phyloP scores from a whole-genome alignment of 1,139 yeast genomes.

The Saccharomyces hybrid region DNA sequence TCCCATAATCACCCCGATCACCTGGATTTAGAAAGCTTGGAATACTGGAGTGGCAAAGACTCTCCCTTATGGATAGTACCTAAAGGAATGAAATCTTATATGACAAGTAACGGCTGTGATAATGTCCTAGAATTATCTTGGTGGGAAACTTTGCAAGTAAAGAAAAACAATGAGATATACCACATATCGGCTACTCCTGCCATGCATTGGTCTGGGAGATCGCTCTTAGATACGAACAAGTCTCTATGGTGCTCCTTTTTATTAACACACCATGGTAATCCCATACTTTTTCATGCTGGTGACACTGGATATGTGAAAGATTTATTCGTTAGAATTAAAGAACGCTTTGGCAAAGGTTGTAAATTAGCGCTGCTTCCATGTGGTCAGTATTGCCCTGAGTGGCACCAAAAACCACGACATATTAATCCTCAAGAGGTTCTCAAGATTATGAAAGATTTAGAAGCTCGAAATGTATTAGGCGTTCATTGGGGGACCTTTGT shows the following conservation, averaged over 20 bases:
- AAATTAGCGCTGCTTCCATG: slow-evolving; percentile 75
- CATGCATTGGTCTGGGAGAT: slow-evolving; percentile 96
- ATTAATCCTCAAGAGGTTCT: slow-evolving; percentile 75
- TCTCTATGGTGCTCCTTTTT: slow-evolving; percentile 87
- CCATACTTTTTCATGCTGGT: slow-evolving; percentile 83
- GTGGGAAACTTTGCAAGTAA: slow-evolving; percentile 69
- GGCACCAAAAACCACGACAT: slow-evolving; percentile 91
- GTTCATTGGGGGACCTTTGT: slow-evolving; percentile 97
- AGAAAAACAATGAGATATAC: slow-evolving; percentile 44
- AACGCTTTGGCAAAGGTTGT: slow-evolving; percentile 56
- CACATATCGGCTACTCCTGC: slow-evolving; percentile 88
- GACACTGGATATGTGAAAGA: slow-evolving; percentile 84
- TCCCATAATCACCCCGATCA: slow-evolving; percentile 97
- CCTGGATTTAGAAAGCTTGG: slow-evolving; percentile 57
- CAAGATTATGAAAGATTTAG: slow-evolving; percentile 55
- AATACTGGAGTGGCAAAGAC: slow-evolving; percentile 43
- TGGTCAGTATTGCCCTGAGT: slow-evolving; percentile 90
- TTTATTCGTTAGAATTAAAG: slow-evolving; percentile 57
- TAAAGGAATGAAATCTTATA: slow-evolving; percentile 55
- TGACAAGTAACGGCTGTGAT: slow-evolving; percentile 44
- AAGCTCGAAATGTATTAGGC: slow-evolving; percentile 63
- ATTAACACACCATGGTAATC: slow-evolving; percentile 54
- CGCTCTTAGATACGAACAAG: slow-evolving; percentile 65
- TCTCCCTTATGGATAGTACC: slow-evolving; percentile 75
- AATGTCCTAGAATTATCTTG: slow-evolving; percentile 70